Percentiles rank a stretch among this genome's conserved stretches.
Conservation (phyloP, 192 early-diverging fungal species). For the Helicostylum pulchrum region DNA sequence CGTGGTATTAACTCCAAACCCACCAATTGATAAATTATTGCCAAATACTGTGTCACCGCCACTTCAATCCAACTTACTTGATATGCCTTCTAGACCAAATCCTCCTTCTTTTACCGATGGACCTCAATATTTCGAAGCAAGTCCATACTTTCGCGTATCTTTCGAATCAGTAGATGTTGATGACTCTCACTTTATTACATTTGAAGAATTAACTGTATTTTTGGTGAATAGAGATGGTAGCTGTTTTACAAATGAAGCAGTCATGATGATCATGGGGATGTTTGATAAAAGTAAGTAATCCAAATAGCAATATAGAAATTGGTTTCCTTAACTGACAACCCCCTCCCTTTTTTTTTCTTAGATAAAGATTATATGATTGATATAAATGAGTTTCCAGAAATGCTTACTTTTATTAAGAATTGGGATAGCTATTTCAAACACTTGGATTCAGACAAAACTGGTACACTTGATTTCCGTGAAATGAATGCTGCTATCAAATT, state of each 20-base stretch:
- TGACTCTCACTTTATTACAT: background rate
- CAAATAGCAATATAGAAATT: background rate
- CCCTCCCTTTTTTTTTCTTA: background rate
- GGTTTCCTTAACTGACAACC: background rate
- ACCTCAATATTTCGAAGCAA: background rate
- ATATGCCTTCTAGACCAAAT: conserved; percentile 8
- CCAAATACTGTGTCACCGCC: too few relatives aligned
- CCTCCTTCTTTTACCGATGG: background rate
- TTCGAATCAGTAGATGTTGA: background rate
- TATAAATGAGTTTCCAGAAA: background rate
- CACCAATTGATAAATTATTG: too few relatives aligned
- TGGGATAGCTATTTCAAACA: conserved; percentile 5
- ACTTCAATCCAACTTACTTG: too few relatives aligned
- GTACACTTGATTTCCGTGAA: conserved; percentile 5
- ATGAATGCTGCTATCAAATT: conserved; percentile 7
- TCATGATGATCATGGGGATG: background rate
- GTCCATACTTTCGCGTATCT: background rate
- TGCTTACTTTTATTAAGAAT: background rate
- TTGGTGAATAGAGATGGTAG: conserved; percentile 3
- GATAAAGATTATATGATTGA: conserved; percentile 1
- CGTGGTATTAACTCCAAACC: too few relatives aligned
- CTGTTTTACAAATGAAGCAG: conserved; percentile 2
- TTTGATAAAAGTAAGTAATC: conserved; percentile 5
- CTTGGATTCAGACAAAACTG: background rate
- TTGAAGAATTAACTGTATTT: background rate